Percentiles rank a stretch among this genome's conserved stretches.
These are phyloP conservation scores for Pseudocercospora eumusae DNA, from an alignment of 2,329 filamentous ascomycete species.

Conservation along the genomic window DNA sequence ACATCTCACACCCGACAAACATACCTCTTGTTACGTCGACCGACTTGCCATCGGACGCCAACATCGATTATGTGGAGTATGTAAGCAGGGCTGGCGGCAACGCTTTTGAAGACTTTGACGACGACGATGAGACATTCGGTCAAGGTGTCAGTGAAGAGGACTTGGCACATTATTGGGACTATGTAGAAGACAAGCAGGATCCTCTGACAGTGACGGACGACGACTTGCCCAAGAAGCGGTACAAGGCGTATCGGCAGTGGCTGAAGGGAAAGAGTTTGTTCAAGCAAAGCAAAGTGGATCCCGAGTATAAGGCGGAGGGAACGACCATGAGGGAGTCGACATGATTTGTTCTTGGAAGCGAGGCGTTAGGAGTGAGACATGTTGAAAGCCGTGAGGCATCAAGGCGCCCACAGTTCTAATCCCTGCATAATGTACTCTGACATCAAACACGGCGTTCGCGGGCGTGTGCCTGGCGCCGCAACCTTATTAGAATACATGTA, in stretches of 20 bases:
- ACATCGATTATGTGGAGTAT: conserved; percentile 76
- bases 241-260: conserved; percentile 96
- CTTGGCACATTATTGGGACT: conserved; percentile 71
- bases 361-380: background rate
- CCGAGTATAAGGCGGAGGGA: conserved; percentile 41
- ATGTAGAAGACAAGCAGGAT: conserved; percentile 75
- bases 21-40: conserved; percentile 74
- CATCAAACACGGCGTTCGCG: background rate
- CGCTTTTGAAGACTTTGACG: conserved; percentile 46
- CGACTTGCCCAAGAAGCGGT: conserved; percentile 87
- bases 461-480: background rate
- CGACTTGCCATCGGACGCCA: conserved; percentile 60
- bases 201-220: conserved; percentile 85
- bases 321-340: background rate
- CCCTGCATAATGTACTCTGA: background rate
- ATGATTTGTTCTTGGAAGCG: background rate
- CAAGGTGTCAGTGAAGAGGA: conserved; percentile 63
- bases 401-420: background rate
- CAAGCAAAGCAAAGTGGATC: conserved; percentile 70
- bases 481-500: background rate
- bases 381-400: background rate
- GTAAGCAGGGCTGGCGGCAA: conserved; percentile 68
- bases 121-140: conserved; percentile 48
- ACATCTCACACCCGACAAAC: conserved; percentile 84
- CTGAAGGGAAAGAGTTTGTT: conserved; percentile 91